Evolutionary conservation across 805 yeast genomes (phyloP).

Genomic region (Tetrapisispora pingtungensis): DNA sequence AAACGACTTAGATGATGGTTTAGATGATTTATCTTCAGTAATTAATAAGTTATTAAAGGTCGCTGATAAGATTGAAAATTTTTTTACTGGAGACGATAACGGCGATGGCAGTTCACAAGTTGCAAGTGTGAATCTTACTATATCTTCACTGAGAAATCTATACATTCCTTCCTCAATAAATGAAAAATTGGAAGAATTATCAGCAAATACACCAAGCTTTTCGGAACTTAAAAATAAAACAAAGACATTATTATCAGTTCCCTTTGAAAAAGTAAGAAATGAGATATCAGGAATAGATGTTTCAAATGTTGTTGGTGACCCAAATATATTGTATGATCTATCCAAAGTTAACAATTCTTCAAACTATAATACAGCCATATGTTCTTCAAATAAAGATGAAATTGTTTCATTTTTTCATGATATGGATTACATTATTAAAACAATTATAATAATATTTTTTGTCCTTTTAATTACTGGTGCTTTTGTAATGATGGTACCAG

Average conservation of each 20-base stretch:
- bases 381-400: slow-evolving; percentile 31
- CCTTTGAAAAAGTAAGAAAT: slow-evolving; percentile 43
- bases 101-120: slow-evolving; percentile 28
- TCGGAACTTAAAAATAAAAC: slow-evolving; percentile 53
- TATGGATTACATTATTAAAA: slow-evolving; percentile 27
- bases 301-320: slow-evolving; percentile 16
- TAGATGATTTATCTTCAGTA: slow-evolving; percentile 47
- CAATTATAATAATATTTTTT: slow-evolving; percentile 32
- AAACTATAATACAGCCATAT: slow-evolving; percentile 24
- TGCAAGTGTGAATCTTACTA: slow-evolving; percentile 46
- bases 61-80: slow-evolving; percentile 41
- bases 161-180: slow-evolving; percentile 59
- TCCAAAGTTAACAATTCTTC: slow-evolving; percentile 13
- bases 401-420: slow-evolving; percentile 33
- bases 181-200: slow-evolving; percentile 41
- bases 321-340: slow-evolving; percentile 34
- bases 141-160: slow-evolving; percentile 45
- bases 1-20: slow-evolving; percentile 53
- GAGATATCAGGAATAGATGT: slow-evolving; percentile 31
- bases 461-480: slow-evolving; percentile 34
- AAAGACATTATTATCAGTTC: slow-evolving; percentile 41
- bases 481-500: slow-evolving; percentile 33
- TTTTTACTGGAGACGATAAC: slow-evolving; percentile 41
- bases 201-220: slow-evolving; percentile 53
- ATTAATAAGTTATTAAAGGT: slow-evolving; percentile 47